Conservation (phyloP, 2,329 filamentous ascomycete species). For the Trichoderma asperellum region DNA sequence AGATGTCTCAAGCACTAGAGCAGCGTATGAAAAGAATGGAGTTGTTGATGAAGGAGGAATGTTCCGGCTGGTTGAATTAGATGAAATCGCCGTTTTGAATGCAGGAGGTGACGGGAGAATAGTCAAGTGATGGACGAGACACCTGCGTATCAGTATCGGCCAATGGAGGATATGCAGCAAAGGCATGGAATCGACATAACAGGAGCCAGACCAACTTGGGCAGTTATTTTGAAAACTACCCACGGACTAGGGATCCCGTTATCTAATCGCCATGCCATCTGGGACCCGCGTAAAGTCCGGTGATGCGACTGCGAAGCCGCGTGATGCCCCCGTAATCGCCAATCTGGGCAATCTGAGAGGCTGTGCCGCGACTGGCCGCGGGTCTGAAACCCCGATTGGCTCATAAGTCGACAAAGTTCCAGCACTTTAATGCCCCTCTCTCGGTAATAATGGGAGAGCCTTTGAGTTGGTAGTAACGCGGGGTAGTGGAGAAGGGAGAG, state of each 20-base stretch:
- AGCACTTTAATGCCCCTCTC: slow-evolving; percentile 21
- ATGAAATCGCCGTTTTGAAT: not conserved
- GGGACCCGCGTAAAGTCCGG: slow-evolving; percentile 3
- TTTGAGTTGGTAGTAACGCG: not conserved
- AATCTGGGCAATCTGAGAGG: slow-evolving; percentile 20
- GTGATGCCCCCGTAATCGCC: slow-evolving; percentile 18
- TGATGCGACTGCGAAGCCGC: slow-evolving; percentile 2
- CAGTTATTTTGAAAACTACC: slow-evolving; percentile 13
- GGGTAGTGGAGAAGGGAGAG: slow-evolving; percentile 25
- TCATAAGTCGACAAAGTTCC: not conserved
- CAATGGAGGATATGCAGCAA: slow-evolving; percentile 33
- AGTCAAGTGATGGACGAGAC: not conserved
- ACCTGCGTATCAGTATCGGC: slow-evolving; percentile 11
- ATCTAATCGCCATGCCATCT: slow-evolving; percentile 1
- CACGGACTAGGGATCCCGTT: slow-evolving; percentile 8
- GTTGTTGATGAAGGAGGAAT: not conserved
- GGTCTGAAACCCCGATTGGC: slow-evolving; percentile 19
- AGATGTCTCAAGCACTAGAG: too few species aligned
- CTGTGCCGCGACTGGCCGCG: slow-evolving; percentile 27
- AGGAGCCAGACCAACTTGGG: not conserved
- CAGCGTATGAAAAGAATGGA: not conserved
- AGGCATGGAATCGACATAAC: not conserved
- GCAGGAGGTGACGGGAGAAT: slow-evolving; percentile 8
- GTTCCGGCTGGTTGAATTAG: not conserved
- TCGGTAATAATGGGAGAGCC: slow-evolving; percentile 5